Conservation (phyloP, 2,329 filamentous ascomycete species). For the Ophiocordyceps sinensis region DNA sequence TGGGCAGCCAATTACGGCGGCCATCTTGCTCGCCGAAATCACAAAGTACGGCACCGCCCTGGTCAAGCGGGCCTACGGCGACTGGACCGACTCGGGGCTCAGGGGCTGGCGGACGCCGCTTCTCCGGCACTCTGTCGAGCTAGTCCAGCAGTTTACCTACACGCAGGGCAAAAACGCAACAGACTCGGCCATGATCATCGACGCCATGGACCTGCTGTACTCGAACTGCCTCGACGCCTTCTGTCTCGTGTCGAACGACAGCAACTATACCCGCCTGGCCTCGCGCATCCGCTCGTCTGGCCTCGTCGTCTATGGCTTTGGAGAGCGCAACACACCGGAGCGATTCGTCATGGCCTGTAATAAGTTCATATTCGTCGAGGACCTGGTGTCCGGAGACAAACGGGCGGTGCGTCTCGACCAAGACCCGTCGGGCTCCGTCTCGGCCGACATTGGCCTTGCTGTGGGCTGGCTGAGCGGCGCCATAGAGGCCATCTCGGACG, state of each 20-base stretch:
- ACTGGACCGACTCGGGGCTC: constrained; percentile 15
- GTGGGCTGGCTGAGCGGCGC: constrained; percentile 5
- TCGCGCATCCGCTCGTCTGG: constrained; percentile 17
- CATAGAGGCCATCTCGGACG: constrained; percentile 7
- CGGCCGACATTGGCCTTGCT: too few species aligned
- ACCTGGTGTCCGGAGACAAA: constrained; percentile 1
- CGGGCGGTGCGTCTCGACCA: too few species aligned
- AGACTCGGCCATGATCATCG: constrained; percentile 21
- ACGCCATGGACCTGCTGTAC: constrained; percentile 22
- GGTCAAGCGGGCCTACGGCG: constrained; percentile 18
- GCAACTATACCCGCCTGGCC: constrained; percentile 20
- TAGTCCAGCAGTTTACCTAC: constrained; percentile 21
- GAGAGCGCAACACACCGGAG: constrained; percentile 15
- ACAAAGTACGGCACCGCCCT: constrained; percentile 17
- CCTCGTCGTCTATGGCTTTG: constrained; percentile 19
- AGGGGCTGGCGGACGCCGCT: constrained; percentile 17
- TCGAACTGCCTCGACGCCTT: constrained; percentile 17
- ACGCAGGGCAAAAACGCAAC: constrained; percentile 20
- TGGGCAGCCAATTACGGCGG: constrained; percentile 7
- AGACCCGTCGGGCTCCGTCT: too few species aligned
- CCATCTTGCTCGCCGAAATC: constrained; percentile 13
- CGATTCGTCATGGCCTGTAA: constrained; percentile 18
- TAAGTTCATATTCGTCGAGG: constrained; percentile 17
- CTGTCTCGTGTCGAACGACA: constrained; percentile 19
- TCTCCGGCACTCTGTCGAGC: constrained; percentile 17